phyloP scores from a whole-genome alignment of 306 rosid genomes.

The Coriaria nepalensis region DNA sequence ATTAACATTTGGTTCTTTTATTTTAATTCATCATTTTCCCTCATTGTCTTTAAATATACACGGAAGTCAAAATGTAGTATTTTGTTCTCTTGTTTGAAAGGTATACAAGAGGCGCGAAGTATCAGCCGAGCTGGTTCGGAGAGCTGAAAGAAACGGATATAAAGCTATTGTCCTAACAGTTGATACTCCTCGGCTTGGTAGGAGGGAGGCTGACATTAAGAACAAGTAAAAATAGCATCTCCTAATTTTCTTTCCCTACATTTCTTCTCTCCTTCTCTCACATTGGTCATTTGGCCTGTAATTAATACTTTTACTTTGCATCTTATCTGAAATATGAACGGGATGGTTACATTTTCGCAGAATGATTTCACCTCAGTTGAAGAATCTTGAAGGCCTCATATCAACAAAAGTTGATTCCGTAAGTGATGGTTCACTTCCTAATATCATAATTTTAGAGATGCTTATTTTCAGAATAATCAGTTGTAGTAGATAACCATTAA shows the following conservation, averaged over 20 bases:
- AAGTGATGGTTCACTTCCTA: constrained; percentile 20
- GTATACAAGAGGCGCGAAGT: constrained; percentile 43
- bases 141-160: constrained; percentile 51
- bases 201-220: constrained; percentile 63
- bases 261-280: neutral
- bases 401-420: constrained; percentile 23
- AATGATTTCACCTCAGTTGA: constrained; percentile 35
- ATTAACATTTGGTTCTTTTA: constrained; percentile 1
- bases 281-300: constrained; percentile 7
- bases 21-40: neutral
- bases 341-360: constrained; percentile 23
- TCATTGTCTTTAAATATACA: neutral
- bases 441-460: neutral
- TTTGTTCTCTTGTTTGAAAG: constrained; percentile 17
- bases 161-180: constrained; percentile 52
- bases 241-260: too few relatives aligned
- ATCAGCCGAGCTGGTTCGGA: constrained; percentile 28
- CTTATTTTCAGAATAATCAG: too few relatives aligned
- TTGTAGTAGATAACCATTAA: too few relatives aligned
- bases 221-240: constrained; percentile 34
- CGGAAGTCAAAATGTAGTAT: neutral
- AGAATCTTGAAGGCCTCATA: constrained; percentile 50
- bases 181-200: constrained; percentile 45
- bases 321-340: too few relatives aligned
- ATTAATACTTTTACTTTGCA: constrained; percentile 5